Percentiles rank a stretch among this genome's conserved stretches.
These are phyloP conservation scores for Setaria viridis DNA, from an alignment of 202 grass and related monocot species.

Conservation along the genomic window DNA sequence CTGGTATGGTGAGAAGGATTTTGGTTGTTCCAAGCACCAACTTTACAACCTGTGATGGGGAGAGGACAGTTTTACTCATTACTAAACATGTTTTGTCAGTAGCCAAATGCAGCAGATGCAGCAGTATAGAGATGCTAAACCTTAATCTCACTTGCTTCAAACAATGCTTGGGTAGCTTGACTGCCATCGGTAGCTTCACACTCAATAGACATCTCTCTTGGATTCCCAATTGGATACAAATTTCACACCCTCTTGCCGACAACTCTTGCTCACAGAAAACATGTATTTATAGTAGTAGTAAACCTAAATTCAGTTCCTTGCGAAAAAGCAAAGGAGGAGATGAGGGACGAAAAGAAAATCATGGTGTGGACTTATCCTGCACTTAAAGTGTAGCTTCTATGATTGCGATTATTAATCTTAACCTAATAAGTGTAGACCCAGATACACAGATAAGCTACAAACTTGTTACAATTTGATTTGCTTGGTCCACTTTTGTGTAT, in stretches of 20 bases:
- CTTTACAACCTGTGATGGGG: neutral
- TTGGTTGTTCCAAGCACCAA: neutral
- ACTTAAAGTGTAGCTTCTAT: neutral
- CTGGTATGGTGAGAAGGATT: neutral
- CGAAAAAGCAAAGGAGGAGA: neutral
- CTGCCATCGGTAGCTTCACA: neutral
- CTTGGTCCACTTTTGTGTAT: neutral
- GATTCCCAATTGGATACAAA: neutral
- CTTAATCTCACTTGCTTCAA: neutral
- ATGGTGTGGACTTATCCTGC: neutral
- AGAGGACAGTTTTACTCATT: neutral
- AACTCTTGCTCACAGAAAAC: neutral
- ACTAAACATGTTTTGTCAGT: neutral
- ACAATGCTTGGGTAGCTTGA: neutral
- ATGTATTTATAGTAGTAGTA: neutral
- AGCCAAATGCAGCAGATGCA: neutral
- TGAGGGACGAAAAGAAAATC: neutral
- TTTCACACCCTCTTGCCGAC: neutral
- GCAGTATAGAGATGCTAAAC: neutral
- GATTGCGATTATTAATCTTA: neutral
- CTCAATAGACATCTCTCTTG: neutral
- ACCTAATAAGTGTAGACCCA: neutral
- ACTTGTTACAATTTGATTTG: neutral
- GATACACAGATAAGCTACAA: neutral
- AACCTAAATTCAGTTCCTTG: neutral